Percentiles rank a stretch among this genome's conserved stretches.
These are phyloP conservation scores for Sclerotinia spermophila DNA, from an alignment of 2,329 filamentous ascomycete species.

Conservation along the genomic window DNA sequence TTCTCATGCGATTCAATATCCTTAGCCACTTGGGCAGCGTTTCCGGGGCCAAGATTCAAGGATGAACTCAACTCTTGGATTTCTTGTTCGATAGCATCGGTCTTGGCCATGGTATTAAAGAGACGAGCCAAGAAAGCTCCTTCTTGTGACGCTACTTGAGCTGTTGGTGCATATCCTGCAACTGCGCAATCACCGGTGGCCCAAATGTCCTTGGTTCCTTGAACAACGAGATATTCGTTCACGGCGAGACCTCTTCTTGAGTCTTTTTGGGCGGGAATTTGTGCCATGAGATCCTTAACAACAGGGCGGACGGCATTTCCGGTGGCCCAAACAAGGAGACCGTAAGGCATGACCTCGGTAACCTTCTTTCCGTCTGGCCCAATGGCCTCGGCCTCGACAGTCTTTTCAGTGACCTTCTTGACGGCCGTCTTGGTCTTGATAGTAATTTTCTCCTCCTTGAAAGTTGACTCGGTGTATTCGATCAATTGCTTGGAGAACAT, in stretches of 20 bases:
- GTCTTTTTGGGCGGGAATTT: slow-evolving; percentile 92
- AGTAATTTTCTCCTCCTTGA: slow-evolving; percentile 97
- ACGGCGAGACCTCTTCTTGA: slow-evolving; percentile 92
- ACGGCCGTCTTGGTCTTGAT: slow-evolving; percentile 99
- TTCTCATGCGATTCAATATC: slow-evolving; percentile 86
- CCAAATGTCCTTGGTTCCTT: slow-evolving; percentile 96
- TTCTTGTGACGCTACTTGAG: slow-evolving; percentile 94
- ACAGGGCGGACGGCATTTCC: slow-evolving; percentile 90
- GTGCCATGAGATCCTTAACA: slow-evolving; percentile 84
- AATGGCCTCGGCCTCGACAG: slow-evolving; percentile 83
- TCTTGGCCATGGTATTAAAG: slow-evolving; percentile 99
- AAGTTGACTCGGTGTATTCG: slow-evolving; percentile 98
- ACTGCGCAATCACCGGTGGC: slow-evolving; percentile 96
- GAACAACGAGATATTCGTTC: slow-evolving; percentile 98
- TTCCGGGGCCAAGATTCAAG: slow-evolving; percentile 58
- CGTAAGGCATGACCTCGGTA: slow-evolving; percentile 80
- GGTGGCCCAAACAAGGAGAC: slow-evolving; percentile 96
- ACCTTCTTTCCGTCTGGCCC: slow-evolving; percentile 82
- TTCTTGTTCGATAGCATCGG: slow-evolving; percentile 73
- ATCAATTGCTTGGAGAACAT: slow-evolving; percentile 99
- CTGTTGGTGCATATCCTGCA: slow-evolving; percentile 95
- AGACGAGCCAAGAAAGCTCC: slow-evolving; percentile 90
- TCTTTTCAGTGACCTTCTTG: slow-evolving; percentile 91
- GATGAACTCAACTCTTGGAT: slow-evolving; percentile 64
- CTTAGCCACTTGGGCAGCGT: slow-evolving; percentile 61